These are phyloP conservation scores for Neoboletus magnificus DNA, from an alignment of 768 basidiomycete species.

Conservation along the genomic window DNA sequence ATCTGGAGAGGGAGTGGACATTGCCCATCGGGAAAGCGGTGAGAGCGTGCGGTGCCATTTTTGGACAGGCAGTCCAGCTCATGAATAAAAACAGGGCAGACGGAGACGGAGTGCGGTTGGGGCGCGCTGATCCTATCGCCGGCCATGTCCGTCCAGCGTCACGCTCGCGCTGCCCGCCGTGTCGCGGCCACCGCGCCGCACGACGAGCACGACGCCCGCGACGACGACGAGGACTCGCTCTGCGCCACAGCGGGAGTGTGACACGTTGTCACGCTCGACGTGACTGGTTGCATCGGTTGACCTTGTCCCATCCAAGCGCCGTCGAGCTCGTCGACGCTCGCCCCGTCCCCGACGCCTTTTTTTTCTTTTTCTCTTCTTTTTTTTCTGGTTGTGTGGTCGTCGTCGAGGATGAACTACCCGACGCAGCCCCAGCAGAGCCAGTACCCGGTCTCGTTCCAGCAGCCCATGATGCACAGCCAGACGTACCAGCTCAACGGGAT, in stretches of 20 bases:
- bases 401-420: slow-evolving; percentile 23
- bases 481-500: slow-evolving; percentile 16
- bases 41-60: slow-evolving; percentile 4
- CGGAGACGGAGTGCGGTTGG: not conserved
- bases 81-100: slow-evolving; percentile 1
- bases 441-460: slow-evolving; percentile 26
- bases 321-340: not conserved
- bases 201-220: not conserved
- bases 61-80: not conserved
- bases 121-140: not conserved
- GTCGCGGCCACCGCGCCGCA: not conserved
- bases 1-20: slow-evolving; percentile 65
- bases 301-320: slow-evolving; percentile 8
- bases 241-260: slow-evolving; percentile 23
- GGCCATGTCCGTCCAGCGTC: not conserved
- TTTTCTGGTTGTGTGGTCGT: not conserved
- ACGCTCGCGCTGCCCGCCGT: not conserved
- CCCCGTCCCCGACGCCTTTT: not conserved
- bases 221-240: not conserved
- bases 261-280: slow-evolving; percentile 26
- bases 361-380: not conserved
- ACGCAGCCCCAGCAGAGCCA: slow-evolving; percentile 23
- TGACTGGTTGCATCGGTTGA: slow-evolving; percentile 16
- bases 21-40: slow-evolving; percentile 61
- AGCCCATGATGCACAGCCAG: slow-evolving; percentile 13